Conservation (phyloP, 306 rosid species). For the Cicer bijugum region DNA sequence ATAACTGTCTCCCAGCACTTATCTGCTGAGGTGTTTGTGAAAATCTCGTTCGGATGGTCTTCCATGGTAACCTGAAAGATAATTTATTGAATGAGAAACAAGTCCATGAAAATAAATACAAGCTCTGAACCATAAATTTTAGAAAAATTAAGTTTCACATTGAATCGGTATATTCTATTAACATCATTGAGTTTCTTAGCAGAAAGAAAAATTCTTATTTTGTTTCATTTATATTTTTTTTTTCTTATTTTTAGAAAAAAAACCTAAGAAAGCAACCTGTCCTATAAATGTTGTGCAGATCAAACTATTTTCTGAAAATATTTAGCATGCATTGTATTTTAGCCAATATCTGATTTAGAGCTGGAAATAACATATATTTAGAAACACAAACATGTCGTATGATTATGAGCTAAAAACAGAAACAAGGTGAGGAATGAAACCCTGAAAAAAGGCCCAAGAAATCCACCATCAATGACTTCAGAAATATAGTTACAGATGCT, state of each 20-base stretch:
- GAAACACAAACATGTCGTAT: slow-evolving; percentile 15
- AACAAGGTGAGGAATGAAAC: slow-evolving; percentile 50
- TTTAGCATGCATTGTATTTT: too few species aligned
- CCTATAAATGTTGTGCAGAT: too few species aligned
- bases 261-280: too few species aligned
- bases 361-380: slow-evolving; percentile 5
- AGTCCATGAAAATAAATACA: slow-evolving; percentile 19
- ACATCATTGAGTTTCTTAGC: too few species aligned
- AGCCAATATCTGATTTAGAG: too few species aligned
- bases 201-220: too few species aligned
- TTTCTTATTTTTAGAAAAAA: too few species aligned
- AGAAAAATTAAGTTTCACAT: too few species aligned
- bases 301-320: too few species aligned
- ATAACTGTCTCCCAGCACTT: slow-evolving; percentile 77
- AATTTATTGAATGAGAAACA: slow-evolving; percentile 27
- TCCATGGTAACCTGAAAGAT: slow-evolving; percentile 76
- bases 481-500: slow-evolving; percentile 65
- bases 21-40: slow-evolving; percentile 57
- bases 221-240: too few species aligned
- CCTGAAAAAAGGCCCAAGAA: slow-evolving; percentile 87
- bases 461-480: slow-evolving; percentile 80
- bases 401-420: slow-evolving; percentile 33
- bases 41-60: slow-evolving; percentile 59
- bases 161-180: too few species aligned
- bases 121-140: background rate